Evolutionary conservation across 2,329 filamentous ascomycete species (phyloP), one percentile per base, ranked within the genome.

Genomic region (Bipolaris cookei): DNA sequence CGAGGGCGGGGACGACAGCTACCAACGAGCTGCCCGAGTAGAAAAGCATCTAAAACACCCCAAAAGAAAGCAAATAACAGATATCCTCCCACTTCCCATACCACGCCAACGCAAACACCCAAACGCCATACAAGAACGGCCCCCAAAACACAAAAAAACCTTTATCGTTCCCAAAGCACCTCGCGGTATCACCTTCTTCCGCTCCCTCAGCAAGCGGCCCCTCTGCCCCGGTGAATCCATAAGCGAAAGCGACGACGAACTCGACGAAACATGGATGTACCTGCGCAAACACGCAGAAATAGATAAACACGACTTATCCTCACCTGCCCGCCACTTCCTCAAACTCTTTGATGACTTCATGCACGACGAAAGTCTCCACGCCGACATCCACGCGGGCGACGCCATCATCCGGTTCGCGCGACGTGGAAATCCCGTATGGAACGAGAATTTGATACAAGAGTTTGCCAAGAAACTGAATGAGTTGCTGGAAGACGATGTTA

Each of bases 191-290:
- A 70, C 65, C 0, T 78, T 80, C 54, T 81, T 78, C 58, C 70
- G 78, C n/a, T 70, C 72, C 10, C 61, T 66, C 2, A 76, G 76
- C 1, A 81, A 80, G 59, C 68, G 77, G 8, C 67, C 66, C 2
- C 59, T 82, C 2, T 45, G 61, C 6, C 67, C 74, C 32, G 78
- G 76, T 6, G 77, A 79, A 46, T 42, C 61, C 4, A 61, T 81
- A 14, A 77, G 72, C 44, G 79, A 81, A 52, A 80, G 78, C 60
- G 80, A 81, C 25, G 76, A 80, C 41, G 78, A 79, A 5, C 58
- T 74, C 0, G 77, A 79, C 39, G 70, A 74, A 23, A 56, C 54
- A 2, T 80, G 79, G 76, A 54, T 79, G 5, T 46, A 65, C 1
- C 64, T 71, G 7, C 74, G 71, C 25, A 75, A 56, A 67, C 67